Base-by-base conservation (phyloP, 1,139 yeast species). In the Protomyces lactucae-debilis region DNA sequence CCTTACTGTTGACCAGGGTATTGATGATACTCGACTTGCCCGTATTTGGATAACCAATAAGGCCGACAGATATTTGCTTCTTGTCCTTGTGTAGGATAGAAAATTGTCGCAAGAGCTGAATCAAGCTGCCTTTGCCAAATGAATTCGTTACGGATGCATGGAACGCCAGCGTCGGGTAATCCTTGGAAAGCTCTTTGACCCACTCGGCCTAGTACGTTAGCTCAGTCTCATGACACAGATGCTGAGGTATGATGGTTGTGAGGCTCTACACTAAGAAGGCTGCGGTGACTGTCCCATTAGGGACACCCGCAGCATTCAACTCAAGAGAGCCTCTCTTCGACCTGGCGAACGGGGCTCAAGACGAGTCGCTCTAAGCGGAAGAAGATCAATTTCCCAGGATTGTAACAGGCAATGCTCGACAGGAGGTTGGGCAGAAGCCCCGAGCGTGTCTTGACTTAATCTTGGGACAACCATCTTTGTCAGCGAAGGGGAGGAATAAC, bases 61-160 rank as follows among this genome's bases (percentile, higher is more conserved):
- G 88, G 10, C 99, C 99, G 66, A 93, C 97, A 16, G 97, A 91
- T 64, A 93, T 91, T 76, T 93, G 99, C 75, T 91, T 88, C 77
- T 97, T 85, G 75, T 93, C 99, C 65, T 88, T 82, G 76, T 93
- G 99, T 71, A 93, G 80, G 45, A 90, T 82, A 5, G 97, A 87
- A 73, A 92, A 93, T 78, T 93, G 99, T 76, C 99, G 86, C 71
- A 93, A 80, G 67, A 93, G 80, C 77, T 92, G 97, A 73, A 93
- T 93, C 73, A 93, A 80, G 40, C 97, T 89, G 71, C 99, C 99
- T 75, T 93, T 93, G 78, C 99, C 99, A 74, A 93, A 93, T 0
- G 98, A 91, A 76, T 93, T 93, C 70, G 95, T 93, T 71, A 93
- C 93, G 3, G 98, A 91, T 2, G 99, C 98, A 76, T 93, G 99